Percentiles rank a stretch among this genome's conserved stretches.
These are phyloP conservation scores for Ensete ventricosum DNA, from an alignment of 176 grass and related monocot genomes.

Conservation along the genomic window DNA sequence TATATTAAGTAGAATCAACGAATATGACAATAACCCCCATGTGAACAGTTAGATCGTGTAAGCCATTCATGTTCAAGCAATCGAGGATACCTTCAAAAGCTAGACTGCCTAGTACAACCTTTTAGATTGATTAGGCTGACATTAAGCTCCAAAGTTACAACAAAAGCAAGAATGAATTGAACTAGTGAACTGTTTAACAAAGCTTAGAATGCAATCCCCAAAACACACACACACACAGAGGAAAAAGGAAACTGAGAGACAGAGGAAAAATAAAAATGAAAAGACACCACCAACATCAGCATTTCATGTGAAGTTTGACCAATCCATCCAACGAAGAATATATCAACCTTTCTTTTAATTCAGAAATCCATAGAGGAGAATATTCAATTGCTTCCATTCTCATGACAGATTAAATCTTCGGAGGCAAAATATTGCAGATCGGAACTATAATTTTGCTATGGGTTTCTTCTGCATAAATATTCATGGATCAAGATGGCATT, in stretches of 20 bases:
- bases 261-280: not conserved
- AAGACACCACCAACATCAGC: not conserved
- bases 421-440: not conserved
- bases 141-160: not conserved
- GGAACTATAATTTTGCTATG: not conserved
- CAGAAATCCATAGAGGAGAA: not conserved
- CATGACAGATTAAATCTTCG: not conserved
- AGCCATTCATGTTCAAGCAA: no score
- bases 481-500: not conserved
- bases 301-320: not conserved
- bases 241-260: not conserved
- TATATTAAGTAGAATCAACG: no score
- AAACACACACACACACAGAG: no score
- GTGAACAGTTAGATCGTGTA: no score
- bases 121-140: not conserved
- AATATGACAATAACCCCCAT: no score
- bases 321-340: not conserved
- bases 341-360: no score
- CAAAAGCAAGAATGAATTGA: not conserved
- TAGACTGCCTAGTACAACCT: not conserved
- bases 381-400: not conserved
- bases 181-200: no score
- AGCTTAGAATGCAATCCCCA: no score
- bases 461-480: no score
- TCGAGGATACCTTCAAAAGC: not conserved